Base-by-base conservation (phyloP, 306 rosid genomes). In the Castanospermum australe region DNA sequence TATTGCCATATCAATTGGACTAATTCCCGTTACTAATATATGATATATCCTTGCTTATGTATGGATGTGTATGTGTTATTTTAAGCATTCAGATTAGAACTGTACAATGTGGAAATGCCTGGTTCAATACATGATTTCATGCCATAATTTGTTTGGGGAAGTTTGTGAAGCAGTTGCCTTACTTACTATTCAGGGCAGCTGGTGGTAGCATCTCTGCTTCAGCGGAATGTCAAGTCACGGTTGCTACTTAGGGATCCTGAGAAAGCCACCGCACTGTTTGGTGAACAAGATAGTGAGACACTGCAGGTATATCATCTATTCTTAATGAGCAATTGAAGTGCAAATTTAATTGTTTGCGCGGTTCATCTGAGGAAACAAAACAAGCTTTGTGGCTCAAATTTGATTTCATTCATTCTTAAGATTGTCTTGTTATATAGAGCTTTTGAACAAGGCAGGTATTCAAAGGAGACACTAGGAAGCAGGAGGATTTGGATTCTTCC, bases 391-490 rank as follows among this genome's bases (percentile, higher is more conserved):
- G 32, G 17, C 41, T 69, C 32, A 61, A 71, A 17, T 54, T 77
- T 73, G 42, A 24, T 73, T 65, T 38, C 52, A 55, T 75, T 51
- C 24, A 32, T 82, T 82, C 56, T 78, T 21, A 20, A 64, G 73
- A 15, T 82, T 60, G 73, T 66, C 67, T 51, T 20, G 67, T 80
- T 63, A 73, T 77, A 42, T 56, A 36, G 63, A 75, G 65, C 47
- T 84, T 77, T 77, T 75, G 67, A 82, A 82, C 76, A 70, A 81
- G 73, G 77, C 67, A 94, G 99, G 92, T 94, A 51, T 67, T 71
- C 83, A 91, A 86, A 83, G 99, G 89, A 59, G 97, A 94, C 76
- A 92, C 99, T 5, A 82, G 99, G 83, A 92, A 83, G 32, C 85
- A 76, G n/a, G 84, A 79, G 11, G 92, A 91, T 83, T 81, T 94